Evolutionary conservation across 1,139 yeast species (phyloP).

Genomic region (Lodderomyces margitis): DNA sequence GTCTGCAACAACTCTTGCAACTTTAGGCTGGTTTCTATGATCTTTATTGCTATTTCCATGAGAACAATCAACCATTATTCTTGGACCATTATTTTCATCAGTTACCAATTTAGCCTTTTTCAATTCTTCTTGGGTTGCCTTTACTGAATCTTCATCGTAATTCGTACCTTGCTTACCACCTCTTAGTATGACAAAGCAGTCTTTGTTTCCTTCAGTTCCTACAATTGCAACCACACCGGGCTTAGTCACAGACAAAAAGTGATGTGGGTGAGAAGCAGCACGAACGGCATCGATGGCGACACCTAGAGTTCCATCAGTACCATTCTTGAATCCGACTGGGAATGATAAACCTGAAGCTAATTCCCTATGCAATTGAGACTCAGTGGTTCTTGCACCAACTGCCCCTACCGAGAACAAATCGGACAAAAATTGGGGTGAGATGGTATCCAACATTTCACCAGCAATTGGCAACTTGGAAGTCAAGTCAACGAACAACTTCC

Average conservation of each 20-base stretch:
- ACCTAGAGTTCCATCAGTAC: conserved; percentile 92
- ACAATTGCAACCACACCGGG: conserved; percentile 96
- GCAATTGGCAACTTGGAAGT: conserved; percentile 87
- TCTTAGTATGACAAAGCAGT: conserved; percentile 86
- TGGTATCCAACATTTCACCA: conserved; percentile 96
- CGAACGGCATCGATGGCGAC: conserved; percentile 94
- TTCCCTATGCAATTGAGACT: conserved; percentile 96
- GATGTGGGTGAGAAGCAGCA: conserved; percentile 91
- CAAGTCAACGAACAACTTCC: conserved; percentile 82
- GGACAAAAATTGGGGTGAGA: conserved; percentile 94
- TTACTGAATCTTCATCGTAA: conserved; percentile 77
- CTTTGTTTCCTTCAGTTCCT: conserved; percentile 89
- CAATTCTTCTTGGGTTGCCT: conserved; percentile 62
- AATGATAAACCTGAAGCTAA: conserved; percentile 93
- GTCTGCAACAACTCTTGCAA: conserved; percentile 71
- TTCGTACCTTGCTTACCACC: conserved; percentile 96
- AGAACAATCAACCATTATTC: conserved; percentile 91
- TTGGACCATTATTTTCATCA: conserved; percentile 33
- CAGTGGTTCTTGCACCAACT: conserved; percentile 98
- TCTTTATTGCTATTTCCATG: conserved; percentile 96
- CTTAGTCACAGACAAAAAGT: conserved; percentile 95
- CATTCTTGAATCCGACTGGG: conserved; percentile 98
- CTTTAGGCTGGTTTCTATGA: conserved; percentile 91
- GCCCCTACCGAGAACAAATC: conserved; percentile 95
- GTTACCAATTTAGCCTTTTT: conserved; percentile 31